Base-by-base conservation (phyloP, 2,329 filamentous ascomycete species). In the Fusarium robinianum region DNA sequence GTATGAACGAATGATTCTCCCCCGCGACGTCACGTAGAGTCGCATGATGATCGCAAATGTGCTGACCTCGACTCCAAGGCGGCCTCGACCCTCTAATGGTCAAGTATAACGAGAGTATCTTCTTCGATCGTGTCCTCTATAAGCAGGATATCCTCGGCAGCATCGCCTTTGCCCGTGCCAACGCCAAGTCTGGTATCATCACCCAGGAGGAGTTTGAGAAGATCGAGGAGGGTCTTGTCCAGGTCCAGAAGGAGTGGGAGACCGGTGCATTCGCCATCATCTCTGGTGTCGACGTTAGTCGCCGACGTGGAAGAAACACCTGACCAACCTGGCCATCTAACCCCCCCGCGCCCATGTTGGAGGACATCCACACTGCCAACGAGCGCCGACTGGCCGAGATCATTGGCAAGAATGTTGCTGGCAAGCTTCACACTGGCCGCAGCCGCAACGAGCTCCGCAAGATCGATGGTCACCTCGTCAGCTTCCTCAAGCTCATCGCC, bases 1-100 rank as follows among this genome's bases (percentile, higher is more conserved):
- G 73, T 76, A 66, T 34, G 63, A 51, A n/a, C n/a, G n/a, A n/a
- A n/a, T n/a, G n/a, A n/a, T n/a, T n/a, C 30, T 47, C 31, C 30
- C 32, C n/a, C 34, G 27, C 41, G 36, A 36, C 29, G 21, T 46
- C 24, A 18, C 15, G 17, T 16, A 7, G 27, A 16, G 10, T 23
- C 32, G 24, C 25, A 35, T 12, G 33, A 25, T 36, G 33, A 22
- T 15, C 15, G 35, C 11, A n/a, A n/a, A 24, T 33, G 24, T 46
- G 41, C 56, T 66, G 33, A 62, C 53, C 30, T 4, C 14, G 16
- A 3, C 27, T 11, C 32, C 44, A 60, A 87, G 87, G 88, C 74
- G 86, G 81, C 58, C 81, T 92, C 57, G 88, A 95, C 70, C 88
- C 89, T 40, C 79, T 95, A 38, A 95, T 95, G 89, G 78, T 84